phyloP scores from a whole-genome alignment of 345 rosid genomes.

The Gossypium stocksii region DNA sequence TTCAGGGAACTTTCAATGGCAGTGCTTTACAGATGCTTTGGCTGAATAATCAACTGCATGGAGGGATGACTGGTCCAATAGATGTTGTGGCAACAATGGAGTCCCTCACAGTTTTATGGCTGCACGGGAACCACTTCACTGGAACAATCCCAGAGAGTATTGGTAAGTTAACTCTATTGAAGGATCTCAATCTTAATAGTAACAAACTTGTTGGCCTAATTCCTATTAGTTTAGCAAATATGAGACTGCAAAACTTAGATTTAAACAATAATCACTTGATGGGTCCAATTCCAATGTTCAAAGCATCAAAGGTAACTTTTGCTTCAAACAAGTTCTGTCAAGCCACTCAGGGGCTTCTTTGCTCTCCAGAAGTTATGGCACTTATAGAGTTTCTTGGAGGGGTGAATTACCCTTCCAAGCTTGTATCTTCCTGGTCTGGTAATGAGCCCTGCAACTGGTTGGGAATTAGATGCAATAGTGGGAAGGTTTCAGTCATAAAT shows the following conservation, averaged over 20 bases:
- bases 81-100: conserved; percentile 51
- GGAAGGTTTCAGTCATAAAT: conserved; percentile 33
- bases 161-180: conserved; percentile 44
- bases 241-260: conserved; percentile 44
- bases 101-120: conserved; percentile 52
- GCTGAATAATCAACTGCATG: conserved; percentile 51
- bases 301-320: conserved; percentile 32
- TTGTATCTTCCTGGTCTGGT: conserved; percentile 53
- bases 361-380: conserved; percentile 58
- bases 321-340: conserved; percentile 51
- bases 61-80: conserved; percentile 49
- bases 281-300: conserved; percentile 60
- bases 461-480: conserved; percentile 38
- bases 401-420: conserved; percentile 50
- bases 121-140: conserved; percentile 69
- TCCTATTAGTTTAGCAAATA: conserved; percentile 45
- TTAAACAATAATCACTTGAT: conserved; percentile 24
- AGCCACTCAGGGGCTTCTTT: conserved; percentile 36
- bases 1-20: conserved; percentile 44
- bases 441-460: conserved; percentile 63
- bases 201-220: conserved; percentile 55
- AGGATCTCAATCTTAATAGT: conserved; percentile 52
- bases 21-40: conserved; percentile 47
- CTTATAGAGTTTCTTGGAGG: conserved; percentile 55
- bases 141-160: conserved; percentile 60